These are phyloP conservation scores for Chrysanthemum lavandulifolium DNA, from an alignment of 129 eudicot species.

Conservation along the genomic window DNA sequence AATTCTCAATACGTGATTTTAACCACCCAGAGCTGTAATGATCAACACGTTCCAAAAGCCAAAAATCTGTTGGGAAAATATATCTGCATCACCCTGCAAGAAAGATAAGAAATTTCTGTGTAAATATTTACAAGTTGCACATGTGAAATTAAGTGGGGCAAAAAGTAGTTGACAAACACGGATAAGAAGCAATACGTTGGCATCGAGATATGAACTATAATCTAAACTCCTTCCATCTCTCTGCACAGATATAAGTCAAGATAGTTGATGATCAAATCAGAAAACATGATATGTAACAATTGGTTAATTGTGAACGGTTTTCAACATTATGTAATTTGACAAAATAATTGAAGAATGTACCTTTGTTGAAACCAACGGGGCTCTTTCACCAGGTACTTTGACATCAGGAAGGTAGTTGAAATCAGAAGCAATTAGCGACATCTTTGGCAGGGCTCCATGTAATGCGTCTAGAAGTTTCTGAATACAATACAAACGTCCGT, in stretches of 20 bases:
- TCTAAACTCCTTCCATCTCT: conserved; percentile 83
- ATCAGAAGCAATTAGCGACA: conserved; percentile 95
- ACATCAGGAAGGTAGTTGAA: conserved; percentile 97
- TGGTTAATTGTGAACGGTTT: too few species aligned
- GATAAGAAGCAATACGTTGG: too few species aligned
- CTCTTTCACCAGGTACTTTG: conserved; percentile 82
- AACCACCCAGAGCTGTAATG: conserved; percentile 83
- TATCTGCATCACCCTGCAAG: conserved; percentile 52
- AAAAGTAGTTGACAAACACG: background rate
- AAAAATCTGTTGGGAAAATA: conserved; percentile 90
- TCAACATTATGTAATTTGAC: background rate
- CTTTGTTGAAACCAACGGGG: conserved; percentile 92
- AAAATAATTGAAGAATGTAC: conserved; percentile 32
- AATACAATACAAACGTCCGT: conserved; percentile 1
- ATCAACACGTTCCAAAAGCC: conserved; percentile 79
- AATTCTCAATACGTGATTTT: conserved; percentile 37
- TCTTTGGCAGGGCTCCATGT: conserved; percentile 91
- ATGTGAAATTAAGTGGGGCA: background rate
- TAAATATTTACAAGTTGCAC: background rate
- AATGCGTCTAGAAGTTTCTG: conserved; percentile 86
- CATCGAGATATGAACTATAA: conserved; percentile 47
- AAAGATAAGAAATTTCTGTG: too few species aligned
- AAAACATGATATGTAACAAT: too few species aligned
- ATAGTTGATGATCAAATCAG: conserved; percentile 8
- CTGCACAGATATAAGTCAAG: conserved; percentile 41